Base-by-base conservation (phyloP, 139 green algal species). In the Picocystis salinarum region DNA sequence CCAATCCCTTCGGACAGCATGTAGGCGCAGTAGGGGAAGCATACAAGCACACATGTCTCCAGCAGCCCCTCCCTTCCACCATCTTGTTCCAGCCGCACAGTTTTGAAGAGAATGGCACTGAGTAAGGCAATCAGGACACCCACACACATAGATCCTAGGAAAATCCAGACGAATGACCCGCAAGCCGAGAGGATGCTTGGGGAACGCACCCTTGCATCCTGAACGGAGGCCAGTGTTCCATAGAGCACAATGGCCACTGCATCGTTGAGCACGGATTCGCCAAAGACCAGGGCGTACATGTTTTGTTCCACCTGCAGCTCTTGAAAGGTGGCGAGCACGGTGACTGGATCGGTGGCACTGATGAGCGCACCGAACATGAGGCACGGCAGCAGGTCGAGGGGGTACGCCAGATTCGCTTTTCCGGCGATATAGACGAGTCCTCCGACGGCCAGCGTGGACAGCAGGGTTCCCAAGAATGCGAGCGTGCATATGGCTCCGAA, bases 251-350 rank as follows among this genome's bases (percentile, higher is more conserved):
- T 76, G 7, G 71, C 73, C 30, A 82, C 70, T 3, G 77, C 77
- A 37, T 90, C 77, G 45, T 90, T 90, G 0, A 90, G 53, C 28
- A 90, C 75, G 22, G 42, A 69, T 54, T 90, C 77, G 3, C 77
- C 77, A 53, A 90, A 88, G 26, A 90, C 77, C 23, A 84, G 58
- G 27, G 71, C 70, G 58, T 90, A 82, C 26, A 90, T 54, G 24
- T 84, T 56, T 18, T 50, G 40, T 9, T 63, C 58, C 0, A 63
- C 55, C 17, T 54, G 39, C 48, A 54, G 13, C 5, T 40, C 17
- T 15, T 48, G 11, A n/a, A 56, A 56, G 36, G 41, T 34, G 23
- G 36, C 23, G 20, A 71, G 54, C 2, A 60, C 73, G 18, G 74
- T 74, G 13, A 83, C 74, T 0, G 74, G 74, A 56, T 83, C 74